phyloP scores from a whole-genome alignment of 2,329 filamentous ascomycete species.

The Lojkania enalia region DNA sequence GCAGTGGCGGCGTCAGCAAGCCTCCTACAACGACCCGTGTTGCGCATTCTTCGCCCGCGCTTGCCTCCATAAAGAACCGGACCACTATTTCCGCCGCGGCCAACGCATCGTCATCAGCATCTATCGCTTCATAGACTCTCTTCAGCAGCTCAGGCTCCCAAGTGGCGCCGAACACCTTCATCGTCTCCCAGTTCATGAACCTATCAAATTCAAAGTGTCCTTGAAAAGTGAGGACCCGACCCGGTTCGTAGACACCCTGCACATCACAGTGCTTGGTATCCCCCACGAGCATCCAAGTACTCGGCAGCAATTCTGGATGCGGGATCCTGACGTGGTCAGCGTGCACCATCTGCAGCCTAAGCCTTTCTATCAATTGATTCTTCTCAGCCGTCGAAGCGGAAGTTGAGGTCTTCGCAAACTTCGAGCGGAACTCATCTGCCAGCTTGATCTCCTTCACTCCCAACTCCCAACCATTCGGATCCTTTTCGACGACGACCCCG shows the following conservation, averaged over 20 bases:
- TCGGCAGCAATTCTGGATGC: slow-evolving; percentile 16
- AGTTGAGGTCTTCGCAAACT: background rate
- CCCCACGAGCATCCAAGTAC: slow-evolving; percentile 25
- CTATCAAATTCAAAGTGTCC: slow-evolving; percentile 52
- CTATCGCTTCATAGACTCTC: slow-evolving; percentile 22
- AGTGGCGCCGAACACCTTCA: slow-evolving; percentile 40
- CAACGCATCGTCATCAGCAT: slow-evolving; percentile 35
- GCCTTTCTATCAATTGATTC: no score
- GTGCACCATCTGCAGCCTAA: slow-evolving; percentile 48
- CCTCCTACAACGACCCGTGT: slow-evolving; percentile 15
- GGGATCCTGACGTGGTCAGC: slow-evolving; percentile 34
- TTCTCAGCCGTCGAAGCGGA: slow-evolving; percentile 3
- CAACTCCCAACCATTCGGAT: slow-evolving; percentile 32
- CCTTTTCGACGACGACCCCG: slow-evolving; percentile 31
- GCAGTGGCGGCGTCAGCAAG: slow-evolving; percentile 24
- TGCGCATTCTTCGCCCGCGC: background rate
- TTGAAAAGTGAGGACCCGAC: slow-evolving; percentile 47
- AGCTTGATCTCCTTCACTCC: slow-evolving; percentile 29
- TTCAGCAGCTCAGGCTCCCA: slow-evolving; percentile 26
- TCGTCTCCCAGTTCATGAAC: slow-evolving; percentile 46
- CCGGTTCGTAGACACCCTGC: slow-evolving; percentile 47
- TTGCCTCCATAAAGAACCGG: slow-evolving; percentile 33
- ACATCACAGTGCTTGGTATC: slow-evolving; percentile 39
- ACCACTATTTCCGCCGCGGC: slow-evolving; percentile 37
- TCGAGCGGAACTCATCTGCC: slow-evolving; percentile 18